Evolutionary conservation across 208 protist species (phyloP).

Genomic region (Trypanosoma boissoni): DNA sequence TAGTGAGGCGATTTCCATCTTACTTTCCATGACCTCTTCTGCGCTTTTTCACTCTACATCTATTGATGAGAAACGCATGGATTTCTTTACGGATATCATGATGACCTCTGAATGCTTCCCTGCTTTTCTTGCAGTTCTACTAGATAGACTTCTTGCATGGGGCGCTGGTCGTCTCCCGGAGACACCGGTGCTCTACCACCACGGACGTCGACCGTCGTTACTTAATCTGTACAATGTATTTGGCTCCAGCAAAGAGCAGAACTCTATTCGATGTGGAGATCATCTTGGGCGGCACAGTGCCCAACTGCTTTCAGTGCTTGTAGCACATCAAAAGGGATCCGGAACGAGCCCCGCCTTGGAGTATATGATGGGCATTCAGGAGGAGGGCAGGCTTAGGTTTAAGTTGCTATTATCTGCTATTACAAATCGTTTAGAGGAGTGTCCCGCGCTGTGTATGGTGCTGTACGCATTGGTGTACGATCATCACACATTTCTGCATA

Average conservation of each 20-base stretch:
- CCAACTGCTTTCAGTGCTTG: slow-evolving; percentile 60
- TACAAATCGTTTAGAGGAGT: slow-evolving; percentile 30
- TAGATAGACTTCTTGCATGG: slow-evolving; percentile 58
- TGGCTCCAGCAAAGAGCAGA: slow-evolving; percentile 7
- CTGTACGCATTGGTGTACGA: slow-evolving; percentile 75
- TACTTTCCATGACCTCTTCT: slow-evolving; percentile 75
- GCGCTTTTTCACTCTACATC: slow-evolving; percentile 68
- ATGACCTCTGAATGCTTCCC: slow-evolving; percentile 41
- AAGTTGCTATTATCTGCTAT: slow-evolving; percentile 40
- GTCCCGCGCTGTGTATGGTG: slow-evolving; percentile 56
- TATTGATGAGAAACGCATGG: slow-evolving; percentile 45
- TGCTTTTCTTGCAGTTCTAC: slow-evolving; percentile 36
- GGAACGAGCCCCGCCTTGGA: slow-evolving; percentile 53
- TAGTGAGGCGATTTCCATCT: slow-evolving; percentile 43
- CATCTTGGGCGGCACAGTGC: slow-evolving; percentile 43
- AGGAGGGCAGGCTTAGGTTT: slow-evolving; percentile 33
- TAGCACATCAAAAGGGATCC: slow-evolving; percentile 61
- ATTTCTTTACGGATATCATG: slow-evolving; percentile 78
- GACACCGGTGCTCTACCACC: slow-evolving; percentile 37
- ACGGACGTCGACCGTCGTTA: slow-evolving; percentile 29
- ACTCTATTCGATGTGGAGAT: slow-evolving; percentile 34
- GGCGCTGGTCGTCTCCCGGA: slow-evolving; percentile 23
- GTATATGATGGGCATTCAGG: slow-evolving; percentile 30
- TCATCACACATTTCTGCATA: slow-evolving; percentile 55
- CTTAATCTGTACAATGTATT: slow-evolving; percentile 41